Conservation (phyloP, 768 basidiomycete genomes). For the Lactarius sp. region DNA sequence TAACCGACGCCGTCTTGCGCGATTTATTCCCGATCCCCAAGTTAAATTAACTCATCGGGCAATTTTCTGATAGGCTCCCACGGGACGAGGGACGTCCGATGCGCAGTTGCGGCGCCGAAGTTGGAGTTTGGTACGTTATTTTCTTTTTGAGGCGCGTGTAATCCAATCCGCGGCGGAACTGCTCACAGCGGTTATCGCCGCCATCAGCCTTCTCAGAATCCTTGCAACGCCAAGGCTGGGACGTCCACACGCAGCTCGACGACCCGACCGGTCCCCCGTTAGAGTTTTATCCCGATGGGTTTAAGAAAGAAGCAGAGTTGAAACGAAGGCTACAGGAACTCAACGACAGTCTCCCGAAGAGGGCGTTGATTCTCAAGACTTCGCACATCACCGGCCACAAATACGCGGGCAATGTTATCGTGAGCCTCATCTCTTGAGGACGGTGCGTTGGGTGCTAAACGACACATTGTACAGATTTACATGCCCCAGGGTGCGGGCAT, state of each 20-base stretch:
- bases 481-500: conserved; percentile 80
- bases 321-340: conserved; percentile 43
- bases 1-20: too few species aligned
- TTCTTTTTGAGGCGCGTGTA: conserved; percentile 6
- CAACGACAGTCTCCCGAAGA: conserved; percentile 51
- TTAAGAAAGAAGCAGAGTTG: conserved; percentile 54
- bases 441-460: not conserved
- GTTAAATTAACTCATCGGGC: not conserved
- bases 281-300: conserved; percentile 51
- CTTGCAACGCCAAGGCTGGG: conserved; percentile 67
- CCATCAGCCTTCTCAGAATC: conserved; percentile 54
- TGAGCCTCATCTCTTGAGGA: conserved; percentile 38
- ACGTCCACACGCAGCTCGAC: conserved; percentile 69
- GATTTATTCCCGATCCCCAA: not conserved
- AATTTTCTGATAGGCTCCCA: conserved; percentile 65
- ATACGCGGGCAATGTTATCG: conserved; percentile 87
- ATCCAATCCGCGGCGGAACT: not conserved
- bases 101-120: conserved; percentile 79
- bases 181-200: not conserved
- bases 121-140: conserved; percentile 60
- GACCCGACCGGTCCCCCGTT: conserved; percentile 51
- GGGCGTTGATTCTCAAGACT: conserved; percentile 77
- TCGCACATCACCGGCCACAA: conserved; percentile 94
- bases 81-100: conserved; percentile 88
- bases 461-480: conserved; percentile 55